A percentile compares a stretch with the other conserved stretches of the same genome.
These are phyloP conservation scores for Astrothelium macrocarpum DNA, from an alignment of 495 filamentous ascomycete genomes.

Conservation along the genomic window DNA sequence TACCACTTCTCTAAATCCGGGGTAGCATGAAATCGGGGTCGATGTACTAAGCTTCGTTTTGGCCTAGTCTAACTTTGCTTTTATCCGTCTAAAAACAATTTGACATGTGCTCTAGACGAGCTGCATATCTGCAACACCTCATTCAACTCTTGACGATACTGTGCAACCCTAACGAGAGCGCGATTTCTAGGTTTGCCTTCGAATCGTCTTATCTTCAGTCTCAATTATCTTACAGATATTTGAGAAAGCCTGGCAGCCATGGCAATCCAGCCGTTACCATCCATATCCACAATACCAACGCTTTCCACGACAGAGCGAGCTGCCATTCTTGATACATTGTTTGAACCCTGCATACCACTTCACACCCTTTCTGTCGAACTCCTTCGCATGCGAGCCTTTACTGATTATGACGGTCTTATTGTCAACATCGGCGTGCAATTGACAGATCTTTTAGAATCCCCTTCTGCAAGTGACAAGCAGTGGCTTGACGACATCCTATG, in stretches of 20 bases:
- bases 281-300: constrained; percentile 41
- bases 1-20: neutral
- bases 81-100: neutral
- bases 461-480: constrained; percentile 42
- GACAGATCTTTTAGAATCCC: constrained; percentile 43
- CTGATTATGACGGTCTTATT: constrained; percentile 50
- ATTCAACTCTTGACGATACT: neutral
- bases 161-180: no score
- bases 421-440: constrained; percentile 48
- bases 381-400: constrained; percentile 53
- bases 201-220: neutral
- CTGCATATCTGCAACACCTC: neutral
- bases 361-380: constrained; percentile 60
- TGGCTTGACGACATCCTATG: constrained; percentile 62
- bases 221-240: neutral
- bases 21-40: neutral
- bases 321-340: constrained; percentile 67
- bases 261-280: constrained; percentile 34
- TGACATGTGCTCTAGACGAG: neutral
- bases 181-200: neutral
- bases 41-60: no score
- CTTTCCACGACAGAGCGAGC: constrained; percentile 49
- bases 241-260: neutral
- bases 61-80: neutral
- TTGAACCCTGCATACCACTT: constrained; percentile 72